Conservation (phyloP, 2,329 filamentous ascomycete species). For the Aspergillus pseudoterreus region DNA sequence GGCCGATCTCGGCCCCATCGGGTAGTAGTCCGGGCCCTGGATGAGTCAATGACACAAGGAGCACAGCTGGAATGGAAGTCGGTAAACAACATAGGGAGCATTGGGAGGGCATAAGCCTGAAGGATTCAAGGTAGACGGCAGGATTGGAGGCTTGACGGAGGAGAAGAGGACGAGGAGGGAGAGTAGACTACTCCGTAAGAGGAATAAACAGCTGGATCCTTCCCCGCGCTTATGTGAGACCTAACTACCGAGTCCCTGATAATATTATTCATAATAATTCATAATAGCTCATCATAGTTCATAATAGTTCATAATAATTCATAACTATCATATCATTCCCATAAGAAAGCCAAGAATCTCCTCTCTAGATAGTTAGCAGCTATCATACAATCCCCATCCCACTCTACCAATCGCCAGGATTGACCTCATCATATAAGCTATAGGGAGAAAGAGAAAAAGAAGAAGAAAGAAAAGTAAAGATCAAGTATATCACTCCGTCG, state of each 20-base stretch:
- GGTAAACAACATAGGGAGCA: no score
- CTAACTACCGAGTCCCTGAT: background rate
- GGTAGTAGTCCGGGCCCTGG: background rate
- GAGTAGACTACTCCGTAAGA: background rate
- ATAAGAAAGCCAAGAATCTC: background rate
- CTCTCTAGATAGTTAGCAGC: background rate
- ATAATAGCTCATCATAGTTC: no score
- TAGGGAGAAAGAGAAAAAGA: background rate
- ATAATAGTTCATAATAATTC: background rate
- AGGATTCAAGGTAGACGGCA: background rate
- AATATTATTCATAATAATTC: no score
- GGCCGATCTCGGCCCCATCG: background rate
- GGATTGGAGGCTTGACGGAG: background rate
- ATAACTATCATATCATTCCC: background rate
- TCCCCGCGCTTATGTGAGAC: background rate
- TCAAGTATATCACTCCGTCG: no score
- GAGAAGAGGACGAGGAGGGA: no score
- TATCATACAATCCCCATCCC: constrained; percentile 2
- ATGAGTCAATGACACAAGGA: background rate
- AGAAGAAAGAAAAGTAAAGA: background rate
- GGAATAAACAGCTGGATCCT: background rate
- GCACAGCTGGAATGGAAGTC: background rate
- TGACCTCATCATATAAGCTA: background rate
- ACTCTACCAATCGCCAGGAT: constrained; percentile 2
- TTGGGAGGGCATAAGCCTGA: no score